Percentiles rank a stretch among this genome's conserved stretches.
These are phyloP conservation scores for Amesomyces nigricolor DNA, from an alignment of 2,329 filamentous ascomycete species.

Conservation along the genomic window DNA sequence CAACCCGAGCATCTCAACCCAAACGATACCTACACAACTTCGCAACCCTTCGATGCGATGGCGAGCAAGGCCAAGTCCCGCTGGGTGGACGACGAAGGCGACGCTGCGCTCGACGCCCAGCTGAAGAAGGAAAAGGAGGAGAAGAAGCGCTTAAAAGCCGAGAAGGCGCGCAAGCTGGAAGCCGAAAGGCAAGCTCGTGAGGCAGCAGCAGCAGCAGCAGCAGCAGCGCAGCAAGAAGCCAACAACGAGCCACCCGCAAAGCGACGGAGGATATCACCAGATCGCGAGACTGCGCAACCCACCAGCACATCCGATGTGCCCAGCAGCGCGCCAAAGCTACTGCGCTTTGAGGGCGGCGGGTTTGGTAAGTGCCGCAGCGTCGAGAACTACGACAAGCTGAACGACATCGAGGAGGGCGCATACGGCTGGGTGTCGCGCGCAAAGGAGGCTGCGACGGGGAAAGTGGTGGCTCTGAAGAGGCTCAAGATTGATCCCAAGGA, in stretches of 20 bases:
- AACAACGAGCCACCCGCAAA: constrained; percentile 49
- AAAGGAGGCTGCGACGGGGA: constrained; percentile 64
- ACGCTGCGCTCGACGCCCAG: constrained; percentile 66
- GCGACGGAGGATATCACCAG: constrained; percentile 54
- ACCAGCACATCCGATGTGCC: constrained; percentile 25
- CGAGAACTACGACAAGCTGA: constrained; percentile 84
- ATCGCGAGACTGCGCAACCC: constrained; percentile 28
- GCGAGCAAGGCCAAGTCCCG: constrained; percentile 63
- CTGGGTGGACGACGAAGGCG: constrained; percentile 83
- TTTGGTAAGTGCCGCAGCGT: constrained; percentile 73
- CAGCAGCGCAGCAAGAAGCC: constrained; percentile 21
- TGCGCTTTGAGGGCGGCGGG: constrained; percentile 61
- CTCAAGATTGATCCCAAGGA: constrained; percentile 82
- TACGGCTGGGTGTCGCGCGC: constrained; percentile 93
- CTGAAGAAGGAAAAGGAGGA: constrained; percentile 80
- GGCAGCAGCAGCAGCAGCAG: constrained; percentile 32
- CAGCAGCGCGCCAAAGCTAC: constrained; percentile 45
- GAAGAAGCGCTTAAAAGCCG: constrained; percentile 76
- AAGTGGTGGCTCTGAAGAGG: constrained; percentile 86
- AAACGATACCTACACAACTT: background rate
- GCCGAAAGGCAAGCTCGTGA: constrained; percentile 36
- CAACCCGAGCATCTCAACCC: background rate
- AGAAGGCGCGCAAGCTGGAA: constrained; percentile 68
- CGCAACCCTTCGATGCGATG: constrained; percentile 38
- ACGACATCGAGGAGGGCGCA: constrained; percentile 95